A percentile compares a stretch with the other conserved stretches of the same genome.
These are phyloP conservation scores for Potentilla sterilis DNA, from an alignment of 306 rosid species.

Conservation along the genomic window DNA sequence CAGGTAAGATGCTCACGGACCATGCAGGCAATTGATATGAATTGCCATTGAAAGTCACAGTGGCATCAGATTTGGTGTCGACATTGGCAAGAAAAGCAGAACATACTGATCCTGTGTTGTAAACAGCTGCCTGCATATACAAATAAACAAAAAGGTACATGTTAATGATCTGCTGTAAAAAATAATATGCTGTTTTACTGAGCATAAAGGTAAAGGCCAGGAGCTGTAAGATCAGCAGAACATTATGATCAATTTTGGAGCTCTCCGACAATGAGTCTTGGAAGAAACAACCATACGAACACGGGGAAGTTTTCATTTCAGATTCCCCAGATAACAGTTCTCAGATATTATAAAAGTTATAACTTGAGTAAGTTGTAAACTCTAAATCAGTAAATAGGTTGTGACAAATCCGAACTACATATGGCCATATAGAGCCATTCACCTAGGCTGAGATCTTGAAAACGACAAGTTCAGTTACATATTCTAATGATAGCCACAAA, in stretches of 20 bases:
- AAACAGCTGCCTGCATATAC: conserved; percentile 66
- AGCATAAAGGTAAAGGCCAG: conserved; percentile 11
- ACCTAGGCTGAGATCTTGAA: conserved; percentile 14
- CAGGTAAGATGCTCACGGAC: conserved; percentile 98
- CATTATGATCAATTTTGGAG: neutral
- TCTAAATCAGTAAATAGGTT: neutral
- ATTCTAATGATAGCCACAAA: neutral
- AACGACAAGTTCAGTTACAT: neutral
- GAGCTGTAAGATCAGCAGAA: neutral
- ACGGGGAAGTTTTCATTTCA: neutral
- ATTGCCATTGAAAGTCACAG: conserved; percentile 67
- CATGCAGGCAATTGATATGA: conserved; percentile 84
- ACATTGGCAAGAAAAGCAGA: conserved; percentile 85
- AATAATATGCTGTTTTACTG: neutral
- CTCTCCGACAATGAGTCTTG: neutral
- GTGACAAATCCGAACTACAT: neutral
- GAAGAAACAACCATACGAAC: neutral
- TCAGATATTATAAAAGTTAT: neutral
- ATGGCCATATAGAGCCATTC: neutral
- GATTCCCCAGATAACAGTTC: neutral
- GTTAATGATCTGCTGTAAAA: conserved; percentile 9
- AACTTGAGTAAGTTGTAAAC: neutral
- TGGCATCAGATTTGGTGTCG: conserved; percentile 58
- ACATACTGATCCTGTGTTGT: conserved; percentile 63
- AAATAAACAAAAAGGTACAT: conserved; percentile 1